Base-by-base conservation (phyloP, 2,329 filamentous ascomycete genomes). In the Gremmenia infestans region DNA sequence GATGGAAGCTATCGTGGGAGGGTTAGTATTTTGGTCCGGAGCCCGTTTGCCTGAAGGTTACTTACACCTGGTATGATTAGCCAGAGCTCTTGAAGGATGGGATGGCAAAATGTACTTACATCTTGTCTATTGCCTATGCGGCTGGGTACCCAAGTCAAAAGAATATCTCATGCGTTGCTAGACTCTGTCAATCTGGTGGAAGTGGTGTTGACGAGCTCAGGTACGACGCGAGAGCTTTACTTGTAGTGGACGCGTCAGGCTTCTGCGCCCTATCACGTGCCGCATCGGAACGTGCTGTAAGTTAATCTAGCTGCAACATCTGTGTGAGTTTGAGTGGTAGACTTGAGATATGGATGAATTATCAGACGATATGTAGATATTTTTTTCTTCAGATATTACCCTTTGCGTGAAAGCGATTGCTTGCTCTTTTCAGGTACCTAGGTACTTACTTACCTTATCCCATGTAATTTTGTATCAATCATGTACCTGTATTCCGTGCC, bases 1-100 rank as follows among this genome's bases (percentile, higher is more conserved):
- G 66, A 97, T 92, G 71, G 85, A 88, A 63, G 92, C 89, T 89
- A 81, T 81, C 14, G n/a, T 28, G 43, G 7, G 66, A 48, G 17
- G 52, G 23, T 56, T 45, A 55, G 50, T 46, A 48, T 14, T 46
- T 25, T 22, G 37, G 12, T 23, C 37, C 37, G 35, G 39, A 22
- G 37, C 35, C 15, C 4, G 23, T 15, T 42, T 22, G 14, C 8
- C 28, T 11, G 17, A 42, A 39, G 15, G 25, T n/a, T 37, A 58
- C 60, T 60, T 58, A 62, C 60, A 62, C 60, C 60, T 62, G 39
- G n/a, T 28, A 48, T 43, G 23, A 39, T 56, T 55, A 55, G 48
- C 42, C 11, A 11, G 12, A 12, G 28, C 7, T n/a, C 14, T 8
- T 50, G 25, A 9, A 19, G 22, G 14, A 43, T 19, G 11, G 15